phyloP scores from a whole-genome alignment of 177 flowering plant species.

The Tripterygium wilfordii region DNA sequence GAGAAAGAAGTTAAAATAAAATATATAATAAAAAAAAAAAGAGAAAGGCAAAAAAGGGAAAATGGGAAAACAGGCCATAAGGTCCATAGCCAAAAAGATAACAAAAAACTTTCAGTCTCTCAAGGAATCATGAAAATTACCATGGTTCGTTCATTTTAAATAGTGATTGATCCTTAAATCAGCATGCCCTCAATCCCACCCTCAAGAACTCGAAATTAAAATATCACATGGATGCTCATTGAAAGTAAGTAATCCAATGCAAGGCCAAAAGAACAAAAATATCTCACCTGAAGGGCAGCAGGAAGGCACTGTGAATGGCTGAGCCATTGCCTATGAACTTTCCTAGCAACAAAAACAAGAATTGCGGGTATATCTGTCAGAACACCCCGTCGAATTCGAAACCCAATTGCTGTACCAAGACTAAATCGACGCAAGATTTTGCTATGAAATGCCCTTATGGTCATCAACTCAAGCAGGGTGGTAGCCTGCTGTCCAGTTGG shows the following conservation, averaged over 20 bases:
- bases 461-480: conserved; percentile 89
- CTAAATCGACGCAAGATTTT: conserved; percentile 76
- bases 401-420: conserved; percentile 90
- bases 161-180: too few relatives aligned
- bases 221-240: too few relatives aligned
- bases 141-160: too few relatives aligned
- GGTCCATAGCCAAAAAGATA: too few relatives aligned
- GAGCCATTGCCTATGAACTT: conserved; percentile 89
- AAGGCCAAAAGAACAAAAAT: neutral
- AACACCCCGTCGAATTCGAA: conserved; percentile 64
- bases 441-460: conserved; percentile 93
- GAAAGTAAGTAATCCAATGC: neutral
- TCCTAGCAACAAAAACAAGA: conserved; percentile 88
- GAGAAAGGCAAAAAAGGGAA: too few relatives aligned
- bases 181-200: too few relatives aligned
- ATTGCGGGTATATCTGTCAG: conserved; percentile 90
- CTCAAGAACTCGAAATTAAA: too few relatives aligned
- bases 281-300: conserved; percentile 71
- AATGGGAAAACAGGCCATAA: too few relatives aligned
- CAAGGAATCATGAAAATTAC: too few relatives aligned
- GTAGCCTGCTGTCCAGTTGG: conserved; percentile 87
- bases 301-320: conserved; percentile 67
- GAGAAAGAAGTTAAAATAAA: neutral
- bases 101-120: too few relatives aligned
- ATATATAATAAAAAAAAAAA: too few relatives aligned